These are phyloP conservation scores for Lodderomyces theae DNA, from an alignment of 1,139 yeast genomes.

Conservation along the genomic window DNA sequence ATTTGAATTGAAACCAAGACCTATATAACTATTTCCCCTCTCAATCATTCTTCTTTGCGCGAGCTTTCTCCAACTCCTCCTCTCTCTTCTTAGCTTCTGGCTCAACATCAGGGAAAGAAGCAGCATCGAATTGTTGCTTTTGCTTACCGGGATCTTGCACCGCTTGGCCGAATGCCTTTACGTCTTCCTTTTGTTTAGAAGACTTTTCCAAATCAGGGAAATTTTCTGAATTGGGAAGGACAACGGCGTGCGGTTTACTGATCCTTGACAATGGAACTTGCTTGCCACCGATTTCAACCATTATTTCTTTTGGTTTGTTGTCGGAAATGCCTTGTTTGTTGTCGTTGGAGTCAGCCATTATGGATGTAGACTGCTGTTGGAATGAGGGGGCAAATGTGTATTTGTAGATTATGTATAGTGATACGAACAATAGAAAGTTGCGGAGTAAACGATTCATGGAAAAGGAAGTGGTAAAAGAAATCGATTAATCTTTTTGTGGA, in stretches of 20 bases:
- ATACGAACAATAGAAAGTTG: slow-evolving; percentile 11
- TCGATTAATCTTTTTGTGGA: no score
- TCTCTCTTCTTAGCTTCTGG: slow-evolving; percentile 30
- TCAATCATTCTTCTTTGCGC: slow-evolving; percentile 7
- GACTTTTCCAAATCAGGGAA: slow-evolving; percentile 28
- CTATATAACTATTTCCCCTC: background rate
- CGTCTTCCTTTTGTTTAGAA: slow-evolving; percentile 25
- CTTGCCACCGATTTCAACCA: slow-evolving; percentile 36
- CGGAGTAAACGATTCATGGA: slow-evolving; percentile 13
- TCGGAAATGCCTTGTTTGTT: slow-evolving; percentile 16
- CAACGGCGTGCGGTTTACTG: slow-evolving; percentile 43
- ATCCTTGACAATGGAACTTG: slow-evolving; percentile 36
- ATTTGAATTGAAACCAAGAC: background rate
- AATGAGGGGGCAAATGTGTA: slow-evolving; percentile 7
- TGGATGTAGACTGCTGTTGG: background rate
- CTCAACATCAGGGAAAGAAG: slow-evolving; percentile 26
- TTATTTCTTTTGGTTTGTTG: slow-evolving; percentile 18
- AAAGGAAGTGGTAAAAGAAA: background rate
- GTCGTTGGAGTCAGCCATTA: slow-evolving; percentile 9
- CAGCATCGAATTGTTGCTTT: slow-evolving; percentile 24
- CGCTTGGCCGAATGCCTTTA: slow-evolving; percentile 11
- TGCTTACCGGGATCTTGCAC: slow-evolving; percentile 26
- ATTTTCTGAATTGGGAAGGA: slow-evolving; percentile 19
- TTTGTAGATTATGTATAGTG: slow-evolving; percentile 10
- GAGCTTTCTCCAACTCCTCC: slow-evolving; percentile 15